Evolutionary conservation across 129 eudicot genomes (phyloP), one percentile per base, ranked within the genome.

Genomic region (Mikania micrantha): DNA sequence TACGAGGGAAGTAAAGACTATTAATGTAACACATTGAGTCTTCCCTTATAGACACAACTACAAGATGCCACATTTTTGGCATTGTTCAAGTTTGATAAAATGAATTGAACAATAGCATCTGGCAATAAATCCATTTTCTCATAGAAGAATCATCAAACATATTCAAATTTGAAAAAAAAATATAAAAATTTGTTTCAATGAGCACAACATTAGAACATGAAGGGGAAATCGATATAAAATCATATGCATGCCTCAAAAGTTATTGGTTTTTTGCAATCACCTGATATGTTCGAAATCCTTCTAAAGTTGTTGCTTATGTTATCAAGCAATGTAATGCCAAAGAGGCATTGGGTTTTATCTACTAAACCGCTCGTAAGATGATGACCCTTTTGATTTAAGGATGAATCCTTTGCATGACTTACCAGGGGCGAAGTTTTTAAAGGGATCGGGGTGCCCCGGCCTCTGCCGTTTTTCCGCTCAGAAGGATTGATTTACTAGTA

Each of bases 11-110:
- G 82, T 77, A 86, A n/a, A 92, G 80, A 77, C 87, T 79, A 49
- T 28, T 80, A 25, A 85, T 71, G 36, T 84, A 92, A 4, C 89
- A 86, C 78, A 82, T 76, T 2, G 95, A 84, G 10, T 85, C 96
- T 73, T 92, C 84, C 84, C 83, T 76, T 88, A 7, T 95, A 85
- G 16, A 92, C 96, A 67, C 87, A 85, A 40, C 59, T 79, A 78
- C 87, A 88, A 49, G 80, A 85, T 9, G 90, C 98, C 70, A 92
- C 88, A 57, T 92, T 96, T 64, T 78, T 88, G 45, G 91, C 93
- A 72, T 84, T 83, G 66, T 38, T 80, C 36, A 92, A 66, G 54
- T 64, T 60, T 13, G 91, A 88, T 40, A 88, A 52, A 58, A 91
- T 88, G 84, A 39, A 77, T 36, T 85, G 95, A 65, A 85, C 82